phyloP scores from a whole-genome alignment of 2,329 filamentous ascomycete species.

The Zarea fungicola region DNA sequence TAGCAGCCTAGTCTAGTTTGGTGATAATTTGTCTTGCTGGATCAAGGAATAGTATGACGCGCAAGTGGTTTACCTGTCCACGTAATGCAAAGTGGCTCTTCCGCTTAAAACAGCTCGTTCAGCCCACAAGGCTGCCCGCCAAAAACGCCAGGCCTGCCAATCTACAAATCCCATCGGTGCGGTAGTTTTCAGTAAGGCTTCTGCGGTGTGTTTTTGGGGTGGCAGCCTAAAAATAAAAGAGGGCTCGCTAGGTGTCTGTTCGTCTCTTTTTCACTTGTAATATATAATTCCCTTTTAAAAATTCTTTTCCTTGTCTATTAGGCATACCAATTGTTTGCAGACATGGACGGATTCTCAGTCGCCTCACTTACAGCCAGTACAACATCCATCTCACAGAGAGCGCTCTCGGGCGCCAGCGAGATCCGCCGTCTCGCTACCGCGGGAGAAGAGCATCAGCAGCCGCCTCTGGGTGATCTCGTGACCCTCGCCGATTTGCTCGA shows the following conservation, averaged over 20 bases:
- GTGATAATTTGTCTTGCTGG: neutral
- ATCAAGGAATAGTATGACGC: neutral
- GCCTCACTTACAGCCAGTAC: neutral
- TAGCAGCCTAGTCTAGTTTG: neutral
- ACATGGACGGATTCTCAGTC: constrained; percentile 6
- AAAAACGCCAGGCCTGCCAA: neutral
- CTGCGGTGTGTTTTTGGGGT: too few species aligned
- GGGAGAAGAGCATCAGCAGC: neutral
- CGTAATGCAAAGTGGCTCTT: neutral
- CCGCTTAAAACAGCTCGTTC: neutral
- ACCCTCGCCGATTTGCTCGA: constrained; percentile 3
- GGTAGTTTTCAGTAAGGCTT: too few species aligned
- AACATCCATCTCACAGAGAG: constrained; percentile 1
- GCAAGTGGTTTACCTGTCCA: neutral
- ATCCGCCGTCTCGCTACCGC: neutral
- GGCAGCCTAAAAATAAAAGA: too few species aligned
- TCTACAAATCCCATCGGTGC: too few species aligned
- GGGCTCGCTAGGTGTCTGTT: neutral
- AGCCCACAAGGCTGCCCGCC: neutral
- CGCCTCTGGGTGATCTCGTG: neutral
- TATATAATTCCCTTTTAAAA: too few species aligned
- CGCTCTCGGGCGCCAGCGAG: constrained; percentile 1
- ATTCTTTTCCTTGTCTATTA: too few species aligned
- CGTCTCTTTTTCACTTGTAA: too few species aligned
- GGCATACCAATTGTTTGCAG: neutral